phyloP scores from a whole-genome alignment of 2,329 filamentous ascomycete species.

The Cercospora beticola region DNA sequence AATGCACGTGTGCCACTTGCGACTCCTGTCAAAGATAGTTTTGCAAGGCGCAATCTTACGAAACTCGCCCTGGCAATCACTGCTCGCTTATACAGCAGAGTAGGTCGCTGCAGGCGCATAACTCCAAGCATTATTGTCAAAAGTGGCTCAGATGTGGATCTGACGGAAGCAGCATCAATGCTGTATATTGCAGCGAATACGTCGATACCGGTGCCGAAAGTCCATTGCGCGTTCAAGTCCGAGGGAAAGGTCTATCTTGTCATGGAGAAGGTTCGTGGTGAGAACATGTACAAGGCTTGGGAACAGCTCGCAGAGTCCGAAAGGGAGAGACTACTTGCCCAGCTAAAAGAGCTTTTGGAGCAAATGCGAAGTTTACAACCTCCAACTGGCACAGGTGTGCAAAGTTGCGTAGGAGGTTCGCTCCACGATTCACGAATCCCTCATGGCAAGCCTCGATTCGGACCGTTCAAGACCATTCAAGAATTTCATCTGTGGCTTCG shows the following conservation, averaged over 20 bases:
- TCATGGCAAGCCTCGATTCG: not conserved
- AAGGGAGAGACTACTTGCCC: not conserved
- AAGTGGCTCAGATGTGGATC: not conserved
- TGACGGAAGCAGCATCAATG: not conserved
- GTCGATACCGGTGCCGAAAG: not conserved
- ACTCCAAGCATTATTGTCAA: not conserved
- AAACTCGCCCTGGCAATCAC: not conserved
- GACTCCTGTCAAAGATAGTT: not conserved
- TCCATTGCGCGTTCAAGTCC: not conserved
- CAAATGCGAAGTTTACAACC: not conserved
- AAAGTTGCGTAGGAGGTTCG: not conserved
- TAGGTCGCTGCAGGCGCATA: not conserved
- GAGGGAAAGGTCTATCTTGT: not conserved
- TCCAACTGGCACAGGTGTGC: not conserved
- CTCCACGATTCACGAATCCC: not conserved
- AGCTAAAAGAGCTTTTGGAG: not conserved
- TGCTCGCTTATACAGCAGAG: not conserved
- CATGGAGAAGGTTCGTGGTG: constrained; percentile 1
- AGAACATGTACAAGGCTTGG: not conserved
- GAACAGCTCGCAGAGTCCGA: not conserved
- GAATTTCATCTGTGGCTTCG: not conserved
- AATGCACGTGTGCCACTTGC: not conserved
- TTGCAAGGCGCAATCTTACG: not conserved
- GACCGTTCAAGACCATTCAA: not conserved
- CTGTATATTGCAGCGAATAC: not conserved